Evolutionary conservation across 164 flowering plant species (phyloP).

Genomic region (Tetracentron sinense): DNA sequence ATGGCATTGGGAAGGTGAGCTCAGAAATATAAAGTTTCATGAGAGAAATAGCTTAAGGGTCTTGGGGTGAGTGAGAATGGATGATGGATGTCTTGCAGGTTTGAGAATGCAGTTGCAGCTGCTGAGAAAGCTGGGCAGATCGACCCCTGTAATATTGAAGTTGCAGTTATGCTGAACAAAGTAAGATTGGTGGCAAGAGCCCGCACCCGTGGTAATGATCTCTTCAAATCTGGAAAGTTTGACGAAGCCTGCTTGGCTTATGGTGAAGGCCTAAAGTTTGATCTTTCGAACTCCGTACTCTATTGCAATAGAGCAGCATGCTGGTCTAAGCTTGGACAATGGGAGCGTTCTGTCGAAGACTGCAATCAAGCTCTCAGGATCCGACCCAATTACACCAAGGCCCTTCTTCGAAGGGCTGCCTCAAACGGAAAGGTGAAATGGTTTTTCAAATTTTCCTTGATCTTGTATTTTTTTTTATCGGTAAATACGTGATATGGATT

Average conservation of each 20-base stretch:
- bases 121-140: conserved; percentile 67
- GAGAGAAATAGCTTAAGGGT: conserved; percentile 11
- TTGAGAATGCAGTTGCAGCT: conserved; percentile 68
- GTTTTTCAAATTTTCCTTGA: not conserved
- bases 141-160: conserved; percentile 59
- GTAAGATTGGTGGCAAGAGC: conserved; percentile 64
- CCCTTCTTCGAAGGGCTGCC: conserved; percentile 81
- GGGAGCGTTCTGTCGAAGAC: conserved; percentile 82
- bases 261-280: conserved; percentile 73
- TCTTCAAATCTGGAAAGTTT: conserved; percentile 70
- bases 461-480: not conserved
- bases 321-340: conserved; percentile 72
- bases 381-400: conserved; percentile 76
- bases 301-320: conserved; percentile 91
- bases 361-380: conserved; percentile 73
- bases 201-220: conserved; percentile 84
- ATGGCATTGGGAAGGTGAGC: conserved; percentile 83
- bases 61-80: conserved; percentile 34
- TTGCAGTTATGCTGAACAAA: conserved; percentile 45
- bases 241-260: conserved; percentile 81
- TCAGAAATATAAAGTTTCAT: conserved; percentile 21
- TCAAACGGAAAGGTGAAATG: conserved; percentile 60
- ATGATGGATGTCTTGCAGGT: conserved; percentile 71
- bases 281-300: conserved; percentile 71
- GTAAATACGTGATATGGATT: no score